Conservation (phyloP, 2,329 filamentous ascomycete genomes). For the Aureobasidium melanogenum region DNA sequence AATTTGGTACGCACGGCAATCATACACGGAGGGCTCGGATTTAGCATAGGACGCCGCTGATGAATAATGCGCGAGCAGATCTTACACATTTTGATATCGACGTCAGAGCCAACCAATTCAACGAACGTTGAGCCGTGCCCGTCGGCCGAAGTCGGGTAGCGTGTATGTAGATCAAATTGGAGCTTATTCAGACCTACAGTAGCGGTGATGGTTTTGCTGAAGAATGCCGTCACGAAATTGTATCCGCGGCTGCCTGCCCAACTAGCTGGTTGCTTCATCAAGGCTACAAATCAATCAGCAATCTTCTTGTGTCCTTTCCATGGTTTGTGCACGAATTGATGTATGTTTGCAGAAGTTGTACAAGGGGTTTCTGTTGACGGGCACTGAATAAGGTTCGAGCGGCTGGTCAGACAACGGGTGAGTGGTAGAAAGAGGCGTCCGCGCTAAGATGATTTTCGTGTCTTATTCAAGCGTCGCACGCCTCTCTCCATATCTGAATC, state of each 20-base stretch:
- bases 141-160: not conserved
- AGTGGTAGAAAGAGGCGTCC: not conserved
- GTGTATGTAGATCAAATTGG: slow-evolving; percentile 1
- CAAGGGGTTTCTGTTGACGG: not conserved
- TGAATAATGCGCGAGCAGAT: slow-evolving; percentile 6
- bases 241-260: not conserved
- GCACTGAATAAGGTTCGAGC: not conserved
- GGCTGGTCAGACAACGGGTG: not conserved
- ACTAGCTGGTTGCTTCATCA: no score
- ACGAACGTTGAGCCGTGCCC: slow-evolving; percentile 3
- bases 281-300: not conserved
- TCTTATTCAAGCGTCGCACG: not conserved
- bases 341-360: not conserved
- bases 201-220: not conserved
- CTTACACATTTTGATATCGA: slow-evolving; percentile 12
- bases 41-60: slow-evolving; percentile 7
- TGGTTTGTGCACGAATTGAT: not conserved
- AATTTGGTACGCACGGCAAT: not conserved
- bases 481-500: not conserved
- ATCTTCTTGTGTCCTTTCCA: not conserved
- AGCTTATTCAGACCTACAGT: slow-evolving; percentile 11
- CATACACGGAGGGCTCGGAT: not conserved
- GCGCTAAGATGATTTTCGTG: slow-evolving; percentile 1
- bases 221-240: not conserved
- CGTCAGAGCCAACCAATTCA: slow-evolving; percentile 11